Evolutionary conservation across 225 moss, liverwort and hornwort genomes (phyloP).

Genomic region (Bryum argenteum): DNA sequence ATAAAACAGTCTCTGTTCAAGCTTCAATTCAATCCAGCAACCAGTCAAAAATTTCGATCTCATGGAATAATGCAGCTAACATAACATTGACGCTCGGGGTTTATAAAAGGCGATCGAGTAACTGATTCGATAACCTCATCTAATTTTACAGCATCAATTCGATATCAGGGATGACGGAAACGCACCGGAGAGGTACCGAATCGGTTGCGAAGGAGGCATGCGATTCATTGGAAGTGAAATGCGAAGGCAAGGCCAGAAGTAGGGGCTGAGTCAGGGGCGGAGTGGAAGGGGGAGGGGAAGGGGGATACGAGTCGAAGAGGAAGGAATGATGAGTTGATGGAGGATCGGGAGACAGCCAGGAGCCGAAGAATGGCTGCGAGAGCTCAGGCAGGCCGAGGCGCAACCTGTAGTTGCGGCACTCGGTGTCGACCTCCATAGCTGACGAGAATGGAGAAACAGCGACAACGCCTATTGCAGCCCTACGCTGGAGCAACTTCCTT

Average conservation of each 20-base stretch:
- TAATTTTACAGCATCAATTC: background rate
- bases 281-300: slow-evolving; percentile 5
- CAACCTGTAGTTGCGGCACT: slow-evolving; percentile 59
- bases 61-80: background rate
- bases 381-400: slow-evolving; percentile 73
- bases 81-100: background rate
- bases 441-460: slow-evolving; percentile 17
- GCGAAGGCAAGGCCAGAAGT: slow-evolving; percentile 11
- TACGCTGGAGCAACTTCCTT: slow-evolving; percentile 8
- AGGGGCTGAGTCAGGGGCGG: background rate
- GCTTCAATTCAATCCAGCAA: background rate
- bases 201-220: slow-evolving; percentile 14
- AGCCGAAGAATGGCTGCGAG: slow-evolving; percentile 60
- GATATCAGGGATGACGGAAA: slow-evolving; percentile 10
- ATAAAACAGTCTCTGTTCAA: background rate
- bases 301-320: slow-evolving; percentile 28
- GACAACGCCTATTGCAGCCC: slow-evolving; percentile 24
- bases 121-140: slow-evolving; percentile 8
- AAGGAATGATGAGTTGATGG: slow-evolving; percentile 26
- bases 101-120: background rate
- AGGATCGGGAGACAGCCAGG: slow-evolving; percentile 57
- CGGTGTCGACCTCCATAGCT: slow-evolving; percentile 46
- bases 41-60: slow-evolving; percentile 3
- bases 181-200: slow-evolving; percentile 28
- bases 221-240: slow-evolving; percentile 33